Conservation (phyloP, 352 stramenopile genomes). For the Proteromonas lacertae region DNA sequence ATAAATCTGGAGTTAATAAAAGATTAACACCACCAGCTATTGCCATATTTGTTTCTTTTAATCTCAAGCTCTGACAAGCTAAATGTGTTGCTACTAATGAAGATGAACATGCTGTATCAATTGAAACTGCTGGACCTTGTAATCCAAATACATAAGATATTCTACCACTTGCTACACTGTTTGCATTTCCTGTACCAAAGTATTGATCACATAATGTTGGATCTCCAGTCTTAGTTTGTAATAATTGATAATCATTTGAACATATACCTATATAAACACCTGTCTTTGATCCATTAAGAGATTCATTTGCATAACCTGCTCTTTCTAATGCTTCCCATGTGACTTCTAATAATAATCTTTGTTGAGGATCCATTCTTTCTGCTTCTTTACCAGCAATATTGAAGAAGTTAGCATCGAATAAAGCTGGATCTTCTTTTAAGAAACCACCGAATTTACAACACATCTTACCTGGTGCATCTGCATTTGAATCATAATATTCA, state of each 20-base stretch:
- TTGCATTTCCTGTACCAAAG: not conserved
- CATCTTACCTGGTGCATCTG: no score
- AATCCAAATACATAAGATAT: conserved; percentile 7
- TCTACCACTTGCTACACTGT: not conserved
- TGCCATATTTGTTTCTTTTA: conserved; percentile 3
- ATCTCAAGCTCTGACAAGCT: no score
- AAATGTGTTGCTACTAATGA: conserved; percentile 5
- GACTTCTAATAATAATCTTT: no score
- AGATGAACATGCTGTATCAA: conserved; percentile 8
- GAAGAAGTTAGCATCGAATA: conserved; percentile 10
- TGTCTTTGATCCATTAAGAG: no score
- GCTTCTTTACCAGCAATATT: no score
- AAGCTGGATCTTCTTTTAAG: conserved; percentile 6
- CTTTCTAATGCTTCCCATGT: no score
- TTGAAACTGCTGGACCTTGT: conserved; percentile 3
- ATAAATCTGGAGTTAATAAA: conserved; percentile 3
- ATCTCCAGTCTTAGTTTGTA: conserved; percentile 2
- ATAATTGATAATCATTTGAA: no score
- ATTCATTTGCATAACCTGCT: no score
- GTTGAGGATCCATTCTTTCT: no score
- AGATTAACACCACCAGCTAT: conserved; percentile 10
- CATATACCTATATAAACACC: no score
- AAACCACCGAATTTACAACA: conserved; percentile 5
- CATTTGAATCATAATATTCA: no score
- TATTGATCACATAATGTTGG: no score